Conservation (phyloP, 805 yeast genomes). For the Candida mattraensis region DNA sequence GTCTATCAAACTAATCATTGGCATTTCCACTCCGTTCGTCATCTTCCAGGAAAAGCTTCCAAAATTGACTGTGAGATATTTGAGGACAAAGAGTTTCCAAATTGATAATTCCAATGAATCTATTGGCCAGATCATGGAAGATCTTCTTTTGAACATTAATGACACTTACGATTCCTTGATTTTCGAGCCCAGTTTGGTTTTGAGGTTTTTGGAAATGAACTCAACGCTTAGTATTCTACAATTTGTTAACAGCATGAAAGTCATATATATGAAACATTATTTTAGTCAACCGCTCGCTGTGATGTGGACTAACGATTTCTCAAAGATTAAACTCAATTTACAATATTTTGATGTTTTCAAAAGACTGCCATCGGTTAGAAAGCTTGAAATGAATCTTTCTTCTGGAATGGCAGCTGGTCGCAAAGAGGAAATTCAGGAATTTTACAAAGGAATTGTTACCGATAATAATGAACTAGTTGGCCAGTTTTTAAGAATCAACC, state of each 20-base stretch:
- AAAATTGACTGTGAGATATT: conserved; percentile 19
- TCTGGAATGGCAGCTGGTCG: too few relatives aligned
- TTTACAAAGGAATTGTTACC: conserved; percentile 22
- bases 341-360: conserved; percentile 30
- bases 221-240: conserved; percentile 30
- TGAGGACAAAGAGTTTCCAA: conserved; percentile 28
- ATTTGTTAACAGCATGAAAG: conserved; percentile 32
- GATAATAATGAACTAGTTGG: conserved; percentile 24
- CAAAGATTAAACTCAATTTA: conserved; percentile 21
- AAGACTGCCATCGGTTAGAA: conserved; percentile 30
- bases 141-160: conserved; percentile 31
- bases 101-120: conserved; percentile 34
- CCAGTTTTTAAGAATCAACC: conserved; percentile 22
- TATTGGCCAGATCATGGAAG: conserved; percentile 32
- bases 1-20: conserved; percentile 29
- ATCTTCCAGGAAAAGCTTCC: conserved; percentile 37
- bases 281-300: conserved; percentile 34
- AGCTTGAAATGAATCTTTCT: conserved; percentile 10
- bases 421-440: conserved; percentile 15
- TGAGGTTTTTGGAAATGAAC: conserved; percentile 27
- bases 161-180: conserved; percentile 34
- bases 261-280: conserved; percentile 36
- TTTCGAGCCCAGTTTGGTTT: conserved; percentile 32
- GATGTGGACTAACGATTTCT: conserved; percentile 33
- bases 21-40: conserved; percentile 36